Evolutionary conservation across 208 protist species (phyloP), one percentile per base, ranked within the genome.

Genomic region (Acanthamoeba culbertsoni): DNA sequence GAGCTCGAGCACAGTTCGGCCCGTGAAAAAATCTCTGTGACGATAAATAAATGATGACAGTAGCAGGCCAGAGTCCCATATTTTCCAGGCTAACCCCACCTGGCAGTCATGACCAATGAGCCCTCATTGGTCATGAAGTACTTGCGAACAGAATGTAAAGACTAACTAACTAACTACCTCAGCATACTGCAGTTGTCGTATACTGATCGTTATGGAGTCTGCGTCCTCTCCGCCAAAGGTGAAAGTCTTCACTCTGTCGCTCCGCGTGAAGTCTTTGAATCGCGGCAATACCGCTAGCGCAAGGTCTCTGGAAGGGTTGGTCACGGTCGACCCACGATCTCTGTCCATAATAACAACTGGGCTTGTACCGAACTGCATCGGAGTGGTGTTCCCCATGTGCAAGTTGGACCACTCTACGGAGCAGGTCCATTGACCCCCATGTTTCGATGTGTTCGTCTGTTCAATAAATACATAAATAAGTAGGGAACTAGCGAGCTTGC

Each of bases 1-100:
- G 12, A 82, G n/a, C 71, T 82, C 71, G 26, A 82, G 71, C 71
- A 82, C 71, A 1, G 20, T 26, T 5, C 33, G 23, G 42, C 71
- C 71, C 1, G 42, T 35, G 20, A 82, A 82, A 7, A 31, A 16
- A 7, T 82, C 71, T 12, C 71, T 35, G 71, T 82, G 71, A 26
- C 42, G 71, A 43, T 53, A 82, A 18, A 82, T 82, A 43, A 82
- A 82, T 3, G 71, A 82, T 0, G 71, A 82, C 20, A 82, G 71
- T 43, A 82, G 43, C 2, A 82, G 71, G 42, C 71, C 71, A 23
- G 71, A 82, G n/a, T 82, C 71, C 71, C 71, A 82, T 14, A 82
- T 43, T 31, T 82, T 82, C 71, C 71, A 82, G 5, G 71, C 71
- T 23, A 82, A 43, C 26, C 71, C 71, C 18, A 82, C 71, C 71